Conservation (phyloP, 306 rosid species). For the Amphicarpaea edgeworthii region DNA sequence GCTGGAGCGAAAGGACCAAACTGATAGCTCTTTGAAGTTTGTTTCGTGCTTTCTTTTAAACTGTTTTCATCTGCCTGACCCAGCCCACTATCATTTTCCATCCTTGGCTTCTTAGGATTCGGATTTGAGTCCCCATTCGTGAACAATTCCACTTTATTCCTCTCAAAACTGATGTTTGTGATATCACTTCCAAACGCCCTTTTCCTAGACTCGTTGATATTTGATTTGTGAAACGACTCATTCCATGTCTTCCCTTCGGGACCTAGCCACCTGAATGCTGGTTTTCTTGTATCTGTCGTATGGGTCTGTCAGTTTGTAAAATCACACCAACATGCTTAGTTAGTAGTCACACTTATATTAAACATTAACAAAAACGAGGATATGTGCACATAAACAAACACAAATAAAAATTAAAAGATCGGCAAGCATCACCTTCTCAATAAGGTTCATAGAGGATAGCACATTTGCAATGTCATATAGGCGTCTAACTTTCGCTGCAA, state of each 20-base stretch:
- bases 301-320: slow-evolving; percentile 66
- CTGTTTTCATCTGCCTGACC: slow-evolving; percentile 49
- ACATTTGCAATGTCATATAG: slow-evolving; percentile 96
- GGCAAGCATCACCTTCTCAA: slow-evolving; percentile 76
- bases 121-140: slow-evolving; percentile 42
- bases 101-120: slow-evolving; percentile 44
- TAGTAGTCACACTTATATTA: neutral
- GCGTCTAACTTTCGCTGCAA: slow-evolving; percentile 96
- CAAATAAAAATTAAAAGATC: neutral
- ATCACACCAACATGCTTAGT: slow-evolving; percentile 10
- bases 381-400: neutral
- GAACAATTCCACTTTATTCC: slow-evolving; percentile 54
- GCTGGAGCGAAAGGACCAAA: slow-evolving; percentile 93
- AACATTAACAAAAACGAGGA: neutral
- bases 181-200: slow-evolving; percentile 81
- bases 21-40: slow-evolving; percentile 60
- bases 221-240: slow-evolving; percentile 41
- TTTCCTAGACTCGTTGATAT: slow-evolving; percentile 60
- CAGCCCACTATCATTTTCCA: slow-evolving; percentile 39
- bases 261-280: slow-evolving; percentile 93
- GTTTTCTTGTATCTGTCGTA: slow-evolving; percentile 77
- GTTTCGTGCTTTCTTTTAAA: slow-evolving; percentile 49
- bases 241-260: slow-evolving; percentile 51
- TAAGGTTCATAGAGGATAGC: slow-evolving; percentile 82
- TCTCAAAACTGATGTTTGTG: slow-evolving; percentile 68